These are phyloP conservation scores for Sherardia arvensis DNA, from an alignment of 257 asterid species.

Conservation along the genomic window DNA sequence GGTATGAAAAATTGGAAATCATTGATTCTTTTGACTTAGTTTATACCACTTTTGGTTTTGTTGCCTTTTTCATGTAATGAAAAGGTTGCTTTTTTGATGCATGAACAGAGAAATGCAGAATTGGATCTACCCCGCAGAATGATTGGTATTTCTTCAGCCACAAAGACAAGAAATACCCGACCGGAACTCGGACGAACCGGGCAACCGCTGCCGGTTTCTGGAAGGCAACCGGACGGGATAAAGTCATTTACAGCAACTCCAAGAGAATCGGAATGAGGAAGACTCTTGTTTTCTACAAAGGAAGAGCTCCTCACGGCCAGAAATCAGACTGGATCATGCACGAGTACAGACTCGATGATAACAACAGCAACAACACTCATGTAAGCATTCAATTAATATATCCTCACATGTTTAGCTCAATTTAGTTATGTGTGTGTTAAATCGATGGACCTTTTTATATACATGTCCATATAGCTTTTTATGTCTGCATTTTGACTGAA, in stretches of 20 bases:
- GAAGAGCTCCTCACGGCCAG: conserved; percentile 87
- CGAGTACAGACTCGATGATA: conserved; percentile 70
- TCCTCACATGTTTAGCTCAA: too few relatives aligned
- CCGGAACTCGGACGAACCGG: conserved; percentile 81
- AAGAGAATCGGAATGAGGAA: conserved; percentile 80
- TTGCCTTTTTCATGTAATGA: too few relatives aligned
- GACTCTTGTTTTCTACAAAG: conserved; percentile 75
- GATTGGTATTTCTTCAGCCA: conserved; percentile 95
- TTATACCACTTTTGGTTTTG: neutral
- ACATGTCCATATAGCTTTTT: too few relatives aligned
- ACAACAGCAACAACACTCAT: conserved; percentile 31
- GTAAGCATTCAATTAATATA: neutral
- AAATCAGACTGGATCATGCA: conserved; percentile 96
- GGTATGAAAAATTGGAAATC: conserved; percentile 29
- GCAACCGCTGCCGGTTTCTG: conserved; percentile 91
- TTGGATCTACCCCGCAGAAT: conserved; percentile 79
- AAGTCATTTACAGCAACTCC: conserved; percentile 57
- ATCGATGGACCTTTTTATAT: too few relatives aligned
- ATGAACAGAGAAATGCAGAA: conserved; percentile 58
- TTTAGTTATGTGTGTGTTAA: too few relatives aligned
- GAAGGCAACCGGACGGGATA: conserved; percentile 94
- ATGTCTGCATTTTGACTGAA: too few relatives aligned
- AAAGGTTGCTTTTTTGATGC: too few relatives aligned
- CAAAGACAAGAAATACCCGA: conserved; percentile 84
- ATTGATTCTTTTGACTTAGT: neutral